Evolutionary conservation across 1,139 yeast genomes (phyloP), one percentile per base, ranked within the genome.

Genomic region (Kluyveromyces sp.): DNA sequence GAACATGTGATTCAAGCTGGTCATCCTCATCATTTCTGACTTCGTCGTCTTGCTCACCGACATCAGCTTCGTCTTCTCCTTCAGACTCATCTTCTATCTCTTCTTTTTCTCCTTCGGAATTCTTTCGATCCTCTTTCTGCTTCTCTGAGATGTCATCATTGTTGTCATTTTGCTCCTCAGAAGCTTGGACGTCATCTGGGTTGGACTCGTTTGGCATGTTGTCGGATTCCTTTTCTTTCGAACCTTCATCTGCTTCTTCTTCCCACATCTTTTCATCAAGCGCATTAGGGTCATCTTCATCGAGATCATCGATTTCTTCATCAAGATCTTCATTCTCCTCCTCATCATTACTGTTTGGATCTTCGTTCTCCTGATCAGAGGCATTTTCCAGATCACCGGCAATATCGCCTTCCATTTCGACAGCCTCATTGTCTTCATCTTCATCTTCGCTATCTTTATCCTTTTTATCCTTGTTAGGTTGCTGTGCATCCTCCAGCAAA

Each of bases 191-290:
- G 43, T 82, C 80, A 47, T 81, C 82, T 42, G 75, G 71, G 22
- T 72, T 69, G 2, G 78, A 66, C 46, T 75, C 70, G 22, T 80
- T 78, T 1, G 86, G 81, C 63, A 80, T 68, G 44, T 77, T 71
- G 30, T 84, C 88, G 16, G 87, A 75, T 39, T 82, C 83, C 57
- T 83, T 82, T 56, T 83, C 87, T 57, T 83, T 80, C 35, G 75
- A 73, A 44, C 80, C 79, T 11, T 84, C 89, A 45, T 80, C 75
- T 12, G 84, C 84, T 61, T 89, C 88, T 58, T 88, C 97, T 57
- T 92, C 94, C 98, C 98, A 92, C 96, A 92, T 86, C 68, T 92
- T 92, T 55, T 94, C 98, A 63, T 94, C 98, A 41, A 92, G 78
- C 4, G 95, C 95, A 64, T 89, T 86, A 1, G 96, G 96, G 70